phyloP scores from a whole-genome alignment of 2,329 filamentous ascomycete genomes.

The Monosporascus sp. region DNA sequence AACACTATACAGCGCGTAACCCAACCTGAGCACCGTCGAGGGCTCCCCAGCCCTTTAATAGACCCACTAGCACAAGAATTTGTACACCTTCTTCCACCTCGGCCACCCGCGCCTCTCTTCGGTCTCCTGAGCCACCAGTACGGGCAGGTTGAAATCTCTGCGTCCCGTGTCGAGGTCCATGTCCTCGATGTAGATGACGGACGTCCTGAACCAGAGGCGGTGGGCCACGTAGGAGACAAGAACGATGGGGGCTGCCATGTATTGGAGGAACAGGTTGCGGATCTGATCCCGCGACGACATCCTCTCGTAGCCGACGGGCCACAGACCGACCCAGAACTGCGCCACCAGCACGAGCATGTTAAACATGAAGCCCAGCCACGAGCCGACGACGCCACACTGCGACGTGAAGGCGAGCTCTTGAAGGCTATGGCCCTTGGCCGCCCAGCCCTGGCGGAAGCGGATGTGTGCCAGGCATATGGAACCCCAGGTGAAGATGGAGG shows the following conservation, averaged over 20 bases:
- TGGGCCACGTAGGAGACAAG: constrained; percentile 64
- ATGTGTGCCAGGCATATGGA: constrained; percentile 89
- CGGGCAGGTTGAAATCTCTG: constrained; percentile 74
- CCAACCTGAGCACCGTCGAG: not conserved
- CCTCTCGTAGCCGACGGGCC: constrained; percentile 56
- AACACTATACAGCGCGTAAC: not conserved
- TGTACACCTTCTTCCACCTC: constrained; percentile 70
- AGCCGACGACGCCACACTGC: constrained; percentile 73
- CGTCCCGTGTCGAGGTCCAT: constrained; percentile 87
- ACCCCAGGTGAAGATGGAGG: constrained; percentile 72
- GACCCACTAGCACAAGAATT: constrained; percentile 58
- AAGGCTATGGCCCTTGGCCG: constrained; percentile 59
- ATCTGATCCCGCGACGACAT: constrained; percentile 42
- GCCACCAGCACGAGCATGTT: constrained; percentile 72
- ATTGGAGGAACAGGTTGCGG: constrained; percentile 67
- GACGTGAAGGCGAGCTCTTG: constrained; percentile 76
- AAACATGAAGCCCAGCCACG: constrained; percentile 71
- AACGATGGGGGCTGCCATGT: constrained; percentile 65
- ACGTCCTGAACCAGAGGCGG: constrained; percentile 69
- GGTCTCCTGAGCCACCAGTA: constrained; percentile 72
- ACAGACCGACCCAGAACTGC: constrained; percentile 85
- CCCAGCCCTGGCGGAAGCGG: constrained; percentile 82
- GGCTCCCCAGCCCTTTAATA: not conserved
- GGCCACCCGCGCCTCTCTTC: constrained; percentile 71
- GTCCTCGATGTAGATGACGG: constrained; percentile 59